Conservation (phyloP, 768 basidiomycete species). For the Sistotremastrum niveocremeum region DNA sequence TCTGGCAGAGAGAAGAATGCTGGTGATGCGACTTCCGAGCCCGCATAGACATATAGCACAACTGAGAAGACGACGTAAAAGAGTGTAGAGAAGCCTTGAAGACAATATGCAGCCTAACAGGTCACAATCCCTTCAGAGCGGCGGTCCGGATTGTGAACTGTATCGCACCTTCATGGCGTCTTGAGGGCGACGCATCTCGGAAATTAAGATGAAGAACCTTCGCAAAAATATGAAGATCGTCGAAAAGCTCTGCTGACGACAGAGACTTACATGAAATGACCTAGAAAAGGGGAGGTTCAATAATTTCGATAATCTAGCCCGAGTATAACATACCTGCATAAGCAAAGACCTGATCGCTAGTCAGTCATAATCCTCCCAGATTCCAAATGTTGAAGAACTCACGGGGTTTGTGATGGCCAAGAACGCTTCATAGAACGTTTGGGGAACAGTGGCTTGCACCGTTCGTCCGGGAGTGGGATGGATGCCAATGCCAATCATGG, state of each 20-base stretch:
- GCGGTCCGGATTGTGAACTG: neutral
- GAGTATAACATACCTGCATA: conserved; percentile 27
- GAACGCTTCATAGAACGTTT: conserved; percentile 35
- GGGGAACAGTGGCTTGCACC: conserved; percentile 23
- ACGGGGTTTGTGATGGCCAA: conserved; percentile 41
- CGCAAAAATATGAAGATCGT: conserved; percentile 1
- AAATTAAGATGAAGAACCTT: conserved; percentile 47
- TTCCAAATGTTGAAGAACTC: conserved; percentile 7
- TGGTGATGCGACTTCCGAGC: conserved; percentile 32
- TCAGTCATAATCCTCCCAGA: neutral
- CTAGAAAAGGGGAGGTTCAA: conserved; percentile 11
- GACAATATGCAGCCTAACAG: conserved; percentile 34
- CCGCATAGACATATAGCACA: conserved; percentile 31
- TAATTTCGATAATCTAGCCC: neutral
- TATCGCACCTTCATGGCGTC: conserved; percentile 40
- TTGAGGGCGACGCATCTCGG: conserved; percentile 37
- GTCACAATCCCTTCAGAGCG: neutral
- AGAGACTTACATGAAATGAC: conserved; percentile 36
- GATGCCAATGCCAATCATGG: conserved; percentile 36
- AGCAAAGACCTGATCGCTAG: conserved; percentile 26
- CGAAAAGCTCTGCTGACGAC: neutral
- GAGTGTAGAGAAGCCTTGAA: conserved; percentile 38
- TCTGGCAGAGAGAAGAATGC: conserved; percentile 34
- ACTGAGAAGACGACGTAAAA: conserved; percentile 37
- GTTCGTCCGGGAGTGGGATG: conserved; percentile 30